Conservation (phyloP, 139 green algal species). For the Closterium sp. region DNA sequence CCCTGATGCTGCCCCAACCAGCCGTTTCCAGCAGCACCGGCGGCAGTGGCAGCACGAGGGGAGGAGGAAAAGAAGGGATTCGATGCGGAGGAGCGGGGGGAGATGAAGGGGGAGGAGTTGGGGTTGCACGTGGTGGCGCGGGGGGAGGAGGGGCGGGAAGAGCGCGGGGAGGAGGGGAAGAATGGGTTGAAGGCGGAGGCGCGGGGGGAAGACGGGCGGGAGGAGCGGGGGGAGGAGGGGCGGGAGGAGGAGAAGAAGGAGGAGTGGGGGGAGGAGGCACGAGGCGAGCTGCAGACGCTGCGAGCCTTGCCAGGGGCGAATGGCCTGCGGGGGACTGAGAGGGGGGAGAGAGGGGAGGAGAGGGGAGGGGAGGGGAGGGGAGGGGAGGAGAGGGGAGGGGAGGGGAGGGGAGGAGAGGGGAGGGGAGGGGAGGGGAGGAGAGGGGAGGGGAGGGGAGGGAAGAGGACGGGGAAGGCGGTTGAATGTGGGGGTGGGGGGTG, state of each 20-base stretch:
- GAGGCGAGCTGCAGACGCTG: background rate
- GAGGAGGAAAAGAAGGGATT: background rate
- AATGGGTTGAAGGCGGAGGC: background rate
- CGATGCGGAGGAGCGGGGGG: background rate
- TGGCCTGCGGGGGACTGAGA: background rate
- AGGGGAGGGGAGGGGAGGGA: too few relatives aligned
- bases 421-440: too few relatives aligned
- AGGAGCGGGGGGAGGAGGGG: background rate
- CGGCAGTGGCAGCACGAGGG: background rate
- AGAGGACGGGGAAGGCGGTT: background rate
- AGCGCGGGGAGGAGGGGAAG: background rate
- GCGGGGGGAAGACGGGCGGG: background rate
- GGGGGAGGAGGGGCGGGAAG: background rate
- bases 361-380: background rate
- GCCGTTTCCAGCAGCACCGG: too few relatives aligned
- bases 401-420: too few relatives aligned
- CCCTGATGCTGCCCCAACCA: background rate
- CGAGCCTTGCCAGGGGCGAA: background rate
- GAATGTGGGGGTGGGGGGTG: too few relatives aligned
- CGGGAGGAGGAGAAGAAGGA: background rate
- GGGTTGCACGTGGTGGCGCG: background rate
- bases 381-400: too few relatives aligned
- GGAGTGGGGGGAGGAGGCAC: background rate
- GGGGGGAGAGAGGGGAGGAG: background rate
- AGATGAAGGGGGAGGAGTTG: background rate